Evolutionary conservation across 2,329 filamentous ascomycete species (phyloP).

Genomic region (Nannizzia gypsea): DNA sequence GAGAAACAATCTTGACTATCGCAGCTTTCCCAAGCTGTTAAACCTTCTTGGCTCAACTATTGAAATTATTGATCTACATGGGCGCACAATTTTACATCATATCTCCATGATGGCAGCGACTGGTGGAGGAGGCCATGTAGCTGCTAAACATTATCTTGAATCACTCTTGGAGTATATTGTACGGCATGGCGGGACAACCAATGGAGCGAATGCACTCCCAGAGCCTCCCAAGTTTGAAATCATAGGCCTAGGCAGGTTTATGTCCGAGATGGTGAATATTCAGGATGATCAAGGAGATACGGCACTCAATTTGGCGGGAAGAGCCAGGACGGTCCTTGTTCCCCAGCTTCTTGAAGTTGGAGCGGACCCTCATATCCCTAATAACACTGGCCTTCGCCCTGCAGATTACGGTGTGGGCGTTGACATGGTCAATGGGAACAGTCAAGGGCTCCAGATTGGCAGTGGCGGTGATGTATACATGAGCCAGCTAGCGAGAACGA

Average conservation of each 20-base stretch:
- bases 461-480: conserved; percentile 33
- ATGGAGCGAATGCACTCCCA: conserved; percentile 21
- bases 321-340: conserved; percentile 92
- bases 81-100: conserved; percentile 85
- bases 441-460: conserved; percentile 32
- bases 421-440: conserved; percentile 43
- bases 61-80: conserved; percentile 77
- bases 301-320: conserved; percentile 81
- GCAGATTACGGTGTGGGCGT: conserved; percentile 89
- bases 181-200: conserved; percentile 59
- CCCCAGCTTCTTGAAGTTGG: conserved; percentile 93
- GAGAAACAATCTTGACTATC: conserved; percentile 86
- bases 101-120: conserved; percentile 94
- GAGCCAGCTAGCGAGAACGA: conserved; percentile 34
- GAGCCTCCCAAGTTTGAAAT: conserved; percentile 38
- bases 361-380: conserved; percentile 82
- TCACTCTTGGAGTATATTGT: conserved; percentile 90
- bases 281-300: conserved; percentile 92
- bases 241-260: conserved; percentile 85
- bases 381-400: conserved; percentile 75
- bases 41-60: conserved; percentile 84
- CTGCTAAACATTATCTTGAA: conserved; percentile 88
- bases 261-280: conserved; percentile 93
- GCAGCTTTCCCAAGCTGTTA: conserved; percentile 78
- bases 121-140: conserved; percentile 75